Evolutionary conservation across 331 rosid genomes (phyloP), one percentile per base, ranked within the genome.

Genomic region (Saraca asoca): DNA sequence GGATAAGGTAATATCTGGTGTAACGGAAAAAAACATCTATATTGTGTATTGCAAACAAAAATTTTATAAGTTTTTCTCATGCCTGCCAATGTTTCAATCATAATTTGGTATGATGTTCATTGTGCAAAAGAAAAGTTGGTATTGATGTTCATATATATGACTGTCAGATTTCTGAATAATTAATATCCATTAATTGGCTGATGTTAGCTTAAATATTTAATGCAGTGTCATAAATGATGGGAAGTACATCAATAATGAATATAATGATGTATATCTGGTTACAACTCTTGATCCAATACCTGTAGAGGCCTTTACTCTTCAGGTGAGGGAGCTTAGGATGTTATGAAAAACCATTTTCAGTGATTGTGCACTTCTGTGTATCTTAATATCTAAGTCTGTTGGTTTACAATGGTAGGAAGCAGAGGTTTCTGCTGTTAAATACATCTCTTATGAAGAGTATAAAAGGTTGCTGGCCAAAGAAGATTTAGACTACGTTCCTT

Each of bases 381-480:
- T 38, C 18, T 9, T 1, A 24, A 24, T 1, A 24, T 24, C 31
- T 24, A 24, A 24, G 31, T 24, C 31, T 24, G 31, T 24, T 24
- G 31, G 31, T 43, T 37, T 37, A 9, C 13, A 5, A 33, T 76
- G 62, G 66, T 69, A 90, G 98, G 97, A 90, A 84, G 9, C 83
- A 6, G 98, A 93, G 85, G 97, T 93, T 44, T 90, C 98, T 67
- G 95, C 91, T 48, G 91, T 90, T 76, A 93, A 93, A 78, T 93
- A 93, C 72, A 78, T 93, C 29, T 43, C 75, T 72, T 93, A 87
- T 59, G 80, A 74, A 70, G 95, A 89, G 78, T 93, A 90, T 69
- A 86, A 71, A 80, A 78, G 62, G 56, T 61, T 81, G 69, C 87
- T 93, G 50, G 87, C 88, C 52, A 81, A 82, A 56, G 86, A 79